Percentiles rank a stretch among this genome's conserved stretches.
phyloP scores from a whole-genome alignment of 306 rosid genomes.

The Morella rubra region DNA sequence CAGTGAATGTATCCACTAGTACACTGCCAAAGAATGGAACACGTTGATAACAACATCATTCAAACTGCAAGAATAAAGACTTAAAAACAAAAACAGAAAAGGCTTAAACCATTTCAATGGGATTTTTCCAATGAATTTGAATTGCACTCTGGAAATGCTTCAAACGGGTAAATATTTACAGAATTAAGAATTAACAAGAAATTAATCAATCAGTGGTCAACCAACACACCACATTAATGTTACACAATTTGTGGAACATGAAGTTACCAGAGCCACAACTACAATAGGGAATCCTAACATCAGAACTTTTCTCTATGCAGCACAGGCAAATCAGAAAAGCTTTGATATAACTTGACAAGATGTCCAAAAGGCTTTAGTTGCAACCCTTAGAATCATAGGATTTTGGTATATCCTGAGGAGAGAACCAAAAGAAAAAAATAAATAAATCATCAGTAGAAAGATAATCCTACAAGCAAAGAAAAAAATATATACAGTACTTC shows the following conservation, averaged over 20 bases:
- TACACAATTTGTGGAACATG: slow-evolving; percentile 18
- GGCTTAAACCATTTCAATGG: neutral
- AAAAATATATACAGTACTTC: neutral
- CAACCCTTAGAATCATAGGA: slow-evolving; percentile 71
- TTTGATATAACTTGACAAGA: slow-evolving; percentile 90
- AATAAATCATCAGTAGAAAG: neutral
- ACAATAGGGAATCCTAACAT: slow-evolving; percentile 11
- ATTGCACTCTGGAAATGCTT: slow-evolving; percentile 26
- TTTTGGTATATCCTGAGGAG: slow-evolving; percentile 82
- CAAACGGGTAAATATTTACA: slow-evolving; percentile 34
- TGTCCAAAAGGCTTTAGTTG: slow-evolving; percentile 87
- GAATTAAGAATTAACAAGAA: slow-evolving; percentile 22
- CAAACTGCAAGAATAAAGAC: neutral
- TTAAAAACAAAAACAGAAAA: too few species aligned
- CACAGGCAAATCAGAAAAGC: slow-evolving; percentile 59
- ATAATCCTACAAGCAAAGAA: neutral
- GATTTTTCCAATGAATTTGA: slow-evolving; percentile 22
- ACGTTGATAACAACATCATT: too few species aligned
- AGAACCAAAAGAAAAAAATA: neutral
- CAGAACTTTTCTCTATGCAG: slow-evolving; percentile 25
- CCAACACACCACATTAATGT: slow-evolving; percentile 21
- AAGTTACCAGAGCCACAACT: slow-evolving; percentile 14
- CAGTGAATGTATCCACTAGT: too few species aligned
- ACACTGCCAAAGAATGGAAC: too few species aligned
- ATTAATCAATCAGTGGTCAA: slow-evolving; percentile 29